Base-by-base conservation (phyloP, 495 filamentous ascomycete species). In the Penicillium pancosmium region DNA sequence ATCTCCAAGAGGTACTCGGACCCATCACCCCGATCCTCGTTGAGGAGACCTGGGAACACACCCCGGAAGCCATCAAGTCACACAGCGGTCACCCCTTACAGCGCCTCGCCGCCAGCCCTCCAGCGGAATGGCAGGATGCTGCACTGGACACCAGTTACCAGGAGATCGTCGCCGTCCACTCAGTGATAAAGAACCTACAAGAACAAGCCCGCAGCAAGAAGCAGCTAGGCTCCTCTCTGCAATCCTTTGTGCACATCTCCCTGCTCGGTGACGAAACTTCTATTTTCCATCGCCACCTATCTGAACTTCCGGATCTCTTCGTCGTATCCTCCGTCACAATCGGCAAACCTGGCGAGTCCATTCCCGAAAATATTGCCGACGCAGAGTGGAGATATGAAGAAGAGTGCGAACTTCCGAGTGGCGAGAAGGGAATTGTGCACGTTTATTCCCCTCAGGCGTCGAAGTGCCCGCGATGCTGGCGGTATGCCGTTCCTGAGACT, bases 391-490 rank as follows among this genome's bases (percentile, higher is more conserved):
- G 74, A 40, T 88, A 84, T 59, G 68, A 66, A 23, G 74, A 80
- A 21, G 71, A 78, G 23, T 84, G 89, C 54, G 81, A 86, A 47
- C 65, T 84, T 2, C 64, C 64, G 0, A 72, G 64, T 40, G 81
- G 79, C 19, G 52, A 67, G 3, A 72, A 67, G 44, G 82, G 80
- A 0, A 76, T 56, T 1, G 88, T 85, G 12, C 72, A 84, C 68
- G 87, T 96, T 11, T 73, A 85, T 40, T 84, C 86, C n/a, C 86
- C 92, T 0, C 77, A 77, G 57, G 76, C 84, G 4, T 54, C 74
- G 44, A 98, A 98, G 67, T 98, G 93, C 64, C 80, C 84, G 3
- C 82, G 93, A 46, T 97, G 94, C 75, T 97, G 94, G 94, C 84
- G 88, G 55, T 96, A 88, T 74, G 81, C 85, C 13, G 74, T 80